Percentiles rank a stretch among this genome's conserved stretches.
Conservation (phyloP, 2,329 filamentous ascomycete species). For the Neonectria coccinea region DNA sequence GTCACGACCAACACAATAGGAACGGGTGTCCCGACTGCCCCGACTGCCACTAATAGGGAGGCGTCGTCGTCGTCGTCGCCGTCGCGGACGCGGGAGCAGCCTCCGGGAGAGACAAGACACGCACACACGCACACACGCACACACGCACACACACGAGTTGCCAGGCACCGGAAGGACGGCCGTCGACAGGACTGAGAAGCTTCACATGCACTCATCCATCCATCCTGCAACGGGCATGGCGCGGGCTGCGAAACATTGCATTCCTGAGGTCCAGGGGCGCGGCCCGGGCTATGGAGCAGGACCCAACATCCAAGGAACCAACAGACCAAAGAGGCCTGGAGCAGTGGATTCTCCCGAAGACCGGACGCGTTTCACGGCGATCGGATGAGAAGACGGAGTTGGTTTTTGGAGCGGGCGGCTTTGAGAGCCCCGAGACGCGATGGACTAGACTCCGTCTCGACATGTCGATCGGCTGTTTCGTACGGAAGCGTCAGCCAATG, state of each 20-base stretch:
- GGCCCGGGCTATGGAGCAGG: constrained; percentile 11
- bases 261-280: constrained; percentile 18
- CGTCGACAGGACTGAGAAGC: not conserved
- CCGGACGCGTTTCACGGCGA: not conserved
- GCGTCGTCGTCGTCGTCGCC: not conserved
- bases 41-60: constrained; percentile 1
- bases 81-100: constrained; percentile 5
- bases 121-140: too few species aligned
- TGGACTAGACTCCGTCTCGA: not conserved
- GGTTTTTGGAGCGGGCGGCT: not conserved
- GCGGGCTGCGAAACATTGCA: constrained; percentile 13
- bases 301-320: not conserved
- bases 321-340: not conserved
- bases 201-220: not conserved
- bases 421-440: constrained; percentile 10
- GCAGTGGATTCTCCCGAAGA: not conserved
- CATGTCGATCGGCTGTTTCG: not conserved
- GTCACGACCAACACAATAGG: constrained; percentile 14
- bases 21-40: not conserved
- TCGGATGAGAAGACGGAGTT: not conserved
- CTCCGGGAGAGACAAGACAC: not conserved
- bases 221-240: constrained; percentile 22
- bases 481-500: too few species aligned
- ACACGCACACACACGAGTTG: not conserved
- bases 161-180: not conserved